phyloP scores from a whole-genome alignment of 768 basidiomycete genomes.

The Erythrobasidium yunnanense region DNA sequence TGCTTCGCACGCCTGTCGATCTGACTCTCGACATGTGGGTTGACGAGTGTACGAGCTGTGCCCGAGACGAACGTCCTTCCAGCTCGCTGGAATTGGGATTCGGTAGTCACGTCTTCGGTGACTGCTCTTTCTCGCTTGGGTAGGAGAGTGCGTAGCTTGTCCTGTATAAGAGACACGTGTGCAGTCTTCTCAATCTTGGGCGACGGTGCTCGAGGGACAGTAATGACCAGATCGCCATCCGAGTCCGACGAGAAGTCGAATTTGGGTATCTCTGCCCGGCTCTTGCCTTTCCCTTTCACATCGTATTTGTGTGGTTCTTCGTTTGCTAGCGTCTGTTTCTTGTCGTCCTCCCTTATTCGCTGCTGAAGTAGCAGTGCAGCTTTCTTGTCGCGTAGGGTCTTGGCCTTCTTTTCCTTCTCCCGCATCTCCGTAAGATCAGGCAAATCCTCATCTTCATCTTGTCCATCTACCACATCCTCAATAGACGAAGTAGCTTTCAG shows the following conservation, averaged over 20 bases:
- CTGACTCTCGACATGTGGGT: constrained; percentile 10
- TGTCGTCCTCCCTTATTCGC: background rate
- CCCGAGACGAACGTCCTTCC: constrained; percentile 12
- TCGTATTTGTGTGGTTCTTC: background rate
- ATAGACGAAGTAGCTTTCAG: background rate
- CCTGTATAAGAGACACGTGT: background rate
- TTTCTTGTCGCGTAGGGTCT: constrained; percentile 6
- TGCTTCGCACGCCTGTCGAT: background rate
- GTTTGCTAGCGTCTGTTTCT: background rate
- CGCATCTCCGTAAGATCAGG: background rate
- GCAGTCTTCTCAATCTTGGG: background rate
- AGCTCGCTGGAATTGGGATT: constrained; percentile 15
- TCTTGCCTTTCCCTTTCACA: constrained; percentile 16
- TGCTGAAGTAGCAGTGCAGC: background rate
- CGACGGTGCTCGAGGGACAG: background rate
- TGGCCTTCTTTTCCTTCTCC: background rate
- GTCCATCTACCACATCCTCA: background rate
- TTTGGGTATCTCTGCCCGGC: background rate
- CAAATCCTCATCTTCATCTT: constrained; percentile 13
- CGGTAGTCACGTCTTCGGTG: constrained; percentile 1
- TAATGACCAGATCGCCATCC: constrained; percentile 14
- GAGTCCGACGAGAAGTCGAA: constrained; percentile 2
- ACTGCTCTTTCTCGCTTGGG: constrained; percentile 4
- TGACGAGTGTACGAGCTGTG: background rate
- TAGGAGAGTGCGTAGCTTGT: background rate